phyloP scores from a whole-genome alignment of 352 stramenopile genomes.

The Pythium pyrilobum region DNA sequence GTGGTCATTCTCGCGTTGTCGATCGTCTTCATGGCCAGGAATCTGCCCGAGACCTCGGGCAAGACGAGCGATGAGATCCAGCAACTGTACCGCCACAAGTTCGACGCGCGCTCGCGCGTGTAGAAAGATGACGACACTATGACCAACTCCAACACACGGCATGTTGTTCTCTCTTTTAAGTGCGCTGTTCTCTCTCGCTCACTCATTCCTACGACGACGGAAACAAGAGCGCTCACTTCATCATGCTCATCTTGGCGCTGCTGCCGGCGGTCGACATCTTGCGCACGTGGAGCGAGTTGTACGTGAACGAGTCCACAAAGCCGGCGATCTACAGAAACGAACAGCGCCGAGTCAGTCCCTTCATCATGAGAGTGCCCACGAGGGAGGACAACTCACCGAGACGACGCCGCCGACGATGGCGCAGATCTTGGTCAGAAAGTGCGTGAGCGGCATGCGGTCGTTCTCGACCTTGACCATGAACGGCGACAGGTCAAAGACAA shows the following conservation, averaged over 20 bases:
- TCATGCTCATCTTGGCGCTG: slow-evolving; percentile 22
- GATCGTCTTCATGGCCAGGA: slow-evolving; percentile 10
- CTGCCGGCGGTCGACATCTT: slow-evolving; percentile 14
- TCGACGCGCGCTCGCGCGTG: neutral
- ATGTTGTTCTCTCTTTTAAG: no score
- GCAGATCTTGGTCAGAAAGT: slow-evolving; percentile 84
- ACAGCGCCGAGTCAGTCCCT: neutral
- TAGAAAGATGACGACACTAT: no score
- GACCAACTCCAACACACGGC: no score
- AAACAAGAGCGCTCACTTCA: no score
- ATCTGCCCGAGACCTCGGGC: slow-evolving; percentile 17
- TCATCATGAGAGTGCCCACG: neutral
- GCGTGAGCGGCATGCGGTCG: slow-evolving; percentile 69
- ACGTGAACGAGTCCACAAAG: slow-evolving; percentile 85
- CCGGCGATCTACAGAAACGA: slow-evolving; percentile 55
- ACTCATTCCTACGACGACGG: no score
- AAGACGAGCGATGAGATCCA: slow-evolving; percentile 22
- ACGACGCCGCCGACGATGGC: slow-evolving; percentile 80
- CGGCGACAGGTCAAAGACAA: slow-evolving; percentile 80
- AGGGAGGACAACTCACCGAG: slow-evolving; percentile 41
- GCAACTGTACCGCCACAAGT: no score
- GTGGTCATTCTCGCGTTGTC: slow-evolving; percentile 10
- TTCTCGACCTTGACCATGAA: slow-evolving; percentile 87
- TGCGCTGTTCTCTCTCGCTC: no score
- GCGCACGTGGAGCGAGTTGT: slow-evolving; percentile 73